Base-by-base conservation (phyloP, 352 stramenopile species). In the Phytophthora crassamura region DNA sequence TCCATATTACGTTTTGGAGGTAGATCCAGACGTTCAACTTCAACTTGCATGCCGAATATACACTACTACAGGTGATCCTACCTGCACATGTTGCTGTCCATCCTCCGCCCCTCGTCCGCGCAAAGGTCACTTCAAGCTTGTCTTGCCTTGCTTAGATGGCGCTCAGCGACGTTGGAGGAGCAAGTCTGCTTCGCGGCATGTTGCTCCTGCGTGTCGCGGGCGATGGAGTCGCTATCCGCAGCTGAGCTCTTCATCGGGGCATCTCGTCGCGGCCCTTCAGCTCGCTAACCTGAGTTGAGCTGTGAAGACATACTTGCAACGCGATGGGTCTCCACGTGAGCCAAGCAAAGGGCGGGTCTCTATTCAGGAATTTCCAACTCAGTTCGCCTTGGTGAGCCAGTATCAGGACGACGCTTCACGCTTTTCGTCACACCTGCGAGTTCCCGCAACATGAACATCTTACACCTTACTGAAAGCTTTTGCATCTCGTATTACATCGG, bases 61-160 rank as follows among this genome's bases (percentile, higher is more conserved):
- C 1, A 33, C 8, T 49, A 49, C 34, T 11, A 6, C 5, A 33
- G 20, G 25, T 30, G 25, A 30, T 30, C 25, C 25, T 30, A 4
- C 25, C 25, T 30, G 25, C 25, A 30, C 25, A 25, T 25, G 22
- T 25, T 25, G 22, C 22, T 48, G 2, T 22, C 14, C 16, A 50
- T 55, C 55, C 16, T 35, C 34, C 18, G 40, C 25, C 7, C 14
- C 38, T 57, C 9, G 11, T 57, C n/a, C 18, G 9, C 25, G 3
- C 43, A 64, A 65, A 38, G 57, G 47, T 36, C 32, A 66, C 47
- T 59, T 59, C 58, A 59, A 64, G 38, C 18, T 30, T 9, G 11
- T 25, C 22, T 25, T 25, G 22, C 22, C 25, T 30, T 30, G 25
- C 25, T 30, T 4, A 47, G 32, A 59, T 59, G 34, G 22, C 28